These are phyloP conservation scores for Solanum bulbocastanum DNA, from an alignment of 257 asterid species.

Conservation along the genomic window DNA sequence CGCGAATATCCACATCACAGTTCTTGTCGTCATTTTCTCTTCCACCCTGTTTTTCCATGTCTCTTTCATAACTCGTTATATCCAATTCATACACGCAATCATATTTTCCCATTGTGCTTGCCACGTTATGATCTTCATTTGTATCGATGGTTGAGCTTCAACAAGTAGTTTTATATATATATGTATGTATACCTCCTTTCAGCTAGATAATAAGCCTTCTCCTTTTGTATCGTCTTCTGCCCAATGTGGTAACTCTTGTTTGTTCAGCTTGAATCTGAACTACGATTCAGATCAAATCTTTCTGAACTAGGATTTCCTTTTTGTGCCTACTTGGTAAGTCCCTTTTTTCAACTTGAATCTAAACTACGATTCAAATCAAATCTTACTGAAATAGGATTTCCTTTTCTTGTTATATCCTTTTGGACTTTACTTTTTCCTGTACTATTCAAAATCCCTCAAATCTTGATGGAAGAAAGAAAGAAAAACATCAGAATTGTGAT, in stretches of 20 bases:
- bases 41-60: background rate
- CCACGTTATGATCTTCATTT: background rate
- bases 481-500: constrained; percentile 37
- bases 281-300: background rate
- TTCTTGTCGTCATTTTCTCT: background rate
- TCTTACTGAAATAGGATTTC: background rate
- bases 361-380: background rate
- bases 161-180: background rate
- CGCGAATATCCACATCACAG: background rate
- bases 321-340: background rate
- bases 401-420: background rate
- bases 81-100: background rate
- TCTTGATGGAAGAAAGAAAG: constrained; percentile 33
- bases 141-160: background rate
- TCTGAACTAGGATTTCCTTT: background rate
- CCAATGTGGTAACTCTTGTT: background rate
- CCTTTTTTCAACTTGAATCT: background rate
- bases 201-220: background rate
- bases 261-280: background rate
- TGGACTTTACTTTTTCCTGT: background rate
- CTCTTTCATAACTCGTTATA: background rate
- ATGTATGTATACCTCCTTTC: background rate
- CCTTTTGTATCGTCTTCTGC: background rate
- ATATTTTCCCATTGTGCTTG: background rate
- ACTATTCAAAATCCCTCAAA: background rate